phyloP scores from a whole-genome alignment of 495 filamentous ascomycete species.

The Penicillium cataractarum region DNA sequence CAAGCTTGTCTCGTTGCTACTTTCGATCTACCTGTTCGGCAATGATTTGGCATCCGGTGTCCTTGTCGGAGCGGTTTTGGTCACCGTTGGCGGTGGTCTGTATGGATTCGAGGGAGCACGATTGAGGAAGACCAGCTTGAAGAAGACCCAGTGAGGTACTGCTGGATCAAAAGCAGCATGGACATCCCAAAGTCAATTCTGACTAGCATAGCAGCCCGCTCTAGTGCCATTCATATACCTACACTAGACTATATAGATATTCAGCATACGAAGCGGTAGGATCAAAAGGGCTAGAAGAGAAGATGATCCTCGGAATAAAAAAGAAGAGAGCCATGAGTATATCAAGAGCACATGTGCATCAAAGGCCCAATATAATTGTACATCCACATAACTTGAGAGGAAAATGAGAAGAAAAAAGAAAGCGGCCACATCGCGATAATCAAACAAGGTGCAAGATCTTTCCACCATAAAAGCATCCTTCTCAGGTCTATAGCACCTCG shows the following conservation, averaged over 20 bases:
- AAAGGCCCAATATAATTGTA: slow-evolving; percentile 28
- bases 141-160: slow-evolving; percentile 27
- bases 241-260: slow-evolving; percentile 3
- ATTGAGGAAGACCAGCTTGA: slow-evolving; percentile 30
- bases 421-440: slow-evolving; percentile 17
- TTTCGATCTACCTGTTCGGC: slow-evolving; percentile 93
- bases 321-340: slow-evolving; percentile 16
- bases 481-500: slow-evolving; percentile 73
- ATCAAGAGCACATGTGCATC: slow-evolving; percentile 28
- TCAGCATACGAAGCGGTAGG: slow-evolving; percentile 1
- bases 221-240: background rate
- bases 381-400: slow-evolving; percentile 18
- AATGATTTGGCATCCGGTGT: slow-evolving; percentile 77
- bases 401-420: slow-evolving; percentile 1
- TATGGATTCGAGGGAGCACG: slow-evolving; percentile 77
- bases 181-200: background rate
- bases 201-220: background rate
- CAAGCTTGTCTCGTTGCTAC: slow-evolving; percentile 86
- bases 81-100: slow-evolving; percentile 84
- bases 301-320: slow-evolving; percentile 1
- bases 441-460: slow-evolving; percentile 13
- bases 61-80: slow-evolving; percentile 76
- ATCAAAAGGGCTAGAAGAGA: background rate
- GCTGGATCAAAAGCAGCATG: background rate
- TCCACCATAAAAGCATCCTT: background rate